Evolutionary conservation across 441 rosid genomes (phyloP).

Genomic region (Geranium incanum): DNA sequence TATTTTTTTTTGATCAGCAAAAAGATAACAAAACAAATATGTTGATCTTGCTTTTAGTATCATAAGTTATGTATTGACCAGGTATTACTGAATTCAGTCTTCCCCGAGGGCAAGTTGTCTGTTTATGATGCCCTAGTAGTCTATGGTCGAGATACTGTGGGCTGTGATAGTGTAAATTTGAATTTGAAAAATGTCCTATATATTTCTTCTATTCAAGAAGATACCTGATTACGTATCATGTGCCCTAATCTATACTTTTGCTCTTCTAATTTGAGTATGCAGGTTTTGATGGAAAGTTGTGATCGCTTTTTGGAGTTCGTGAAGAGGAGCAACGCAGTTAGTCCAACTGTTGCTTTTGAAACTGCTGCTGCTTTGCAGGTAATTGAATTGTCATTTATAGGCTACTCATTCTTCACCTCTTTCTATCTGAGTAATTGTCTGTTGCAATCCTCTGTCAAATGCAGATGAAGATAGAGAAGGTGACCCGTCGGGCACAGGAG

Average conservation of each 20-base stretch:
- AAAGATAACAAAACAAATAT: too few species aligned
- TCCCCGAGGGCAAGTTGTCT: too few species aligned
- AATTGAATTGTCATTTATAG: slow-evolving; percentile 10
- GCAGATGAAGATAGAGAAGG: slow-evolving; percentile 89
- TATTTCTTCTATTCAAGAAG: not conserved
- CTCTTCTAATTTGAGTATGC: slow-evolving; percentile 20
- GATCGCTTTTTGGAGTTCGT: slow-evolving; percentile 88
- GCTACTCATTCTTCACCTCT: not conserved
- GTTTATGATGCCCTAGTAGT: too few species aligned
- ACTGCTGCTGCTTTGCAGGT: slow-evolving; percentile 99
- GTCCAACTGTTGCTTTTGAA: slow-evolving; percentile 91
- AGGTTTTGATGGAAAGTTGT: slow-evolving; percentile 88
- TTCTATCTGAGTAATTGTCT: not conserved
- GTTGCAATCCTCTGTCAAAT: slow-evolving; percentile 14
- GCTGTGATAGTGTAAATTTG: not conserved
- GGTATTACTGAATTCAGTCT: too few species aligned
- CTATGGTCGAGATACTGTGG: too few species aligned
- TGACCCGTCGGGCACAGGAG: slow-evolving; percentile 97
- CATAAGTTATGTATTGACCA: not conserved
- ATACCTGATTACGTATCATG: not conserved
- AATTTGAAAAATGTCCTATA: not conserved
- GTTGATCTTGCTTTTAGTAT: not conserved
- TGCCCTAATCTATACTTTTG: not conserved
- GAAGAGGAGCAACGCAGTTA: slow-evolving; percentile 91
- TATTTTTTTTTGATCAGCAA: too few species aligned